phyloP scores from a whole-genome alignment of 2,329 filamentous ascomycete species.

The Colletotrichum cereale region DNA sequence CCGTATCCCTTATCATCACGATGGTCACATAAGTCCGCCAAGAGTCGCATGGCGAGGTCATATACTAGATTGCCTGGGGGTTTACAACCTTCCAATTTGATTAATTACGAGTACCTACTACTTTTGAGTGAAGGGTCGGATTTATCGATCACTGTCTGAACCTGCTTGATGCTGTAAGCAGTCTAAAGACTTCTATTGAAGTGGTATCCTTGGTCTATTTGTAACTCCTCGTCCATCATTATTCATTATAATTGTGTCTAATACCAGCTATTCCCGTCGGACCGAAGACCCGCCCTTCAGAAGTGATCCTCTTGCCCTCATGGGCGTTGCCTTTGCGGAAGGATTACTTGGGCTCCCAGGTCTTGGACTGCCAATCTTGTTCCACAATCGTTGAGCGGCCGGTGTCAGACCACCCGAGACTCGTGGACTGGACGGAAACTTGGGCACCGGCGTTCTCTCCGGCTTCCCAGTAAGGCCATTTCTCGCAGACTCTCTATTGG shows the following conservation, averaged over 20 bases:
- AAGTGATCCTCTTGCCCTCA: conserved; percentile 54
- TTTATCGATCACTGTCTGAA: background rate
- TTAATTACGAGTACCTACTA: background rate
- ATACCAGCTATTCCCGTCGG: conserved; percentile 19
- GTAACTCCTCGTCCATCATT: conserved; percentile 16
- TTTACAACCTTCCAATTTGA: background rate
- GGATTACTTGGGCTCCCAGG: conserved; percentile 51
- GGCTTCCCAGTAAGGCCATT: conserved; percentile 71
- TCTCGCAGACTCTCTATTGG: conserved; percentile 73
- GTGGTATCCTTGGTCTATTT: conserved; percentile 5
- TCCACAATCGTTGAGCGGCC: conserved; percentile 78
- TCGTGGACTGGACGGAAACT: conserved; percentile 75
- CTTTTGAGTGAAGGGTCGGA: background rate
- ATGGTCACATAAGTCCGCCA: background rate
- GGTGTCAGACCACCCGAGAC: conserved; percentile 74
- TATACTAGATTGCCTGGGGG: background rate
- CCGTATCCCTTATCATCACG: background rate
- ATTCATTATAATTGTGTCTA: conserved; percentile 2
- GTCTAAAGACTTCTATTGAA: background rate
- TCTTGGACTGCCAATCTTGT: conserved; percentile 64
- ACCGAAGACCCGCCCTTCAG: conserved; percentile 50
- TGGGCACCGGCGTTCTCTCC: conserved; percentile 73
- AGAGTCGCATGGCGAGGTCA: background rate
- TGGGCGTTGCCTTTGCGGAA: conserved; percentile 54
- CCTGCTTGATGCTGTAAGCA: no score